Percentiles rank a stretch among this genome's conserved stretches.
Conservation (phyloP, 2,329 filamentous ascomycete genomes). For the Beauveria medogensis region DNA sequence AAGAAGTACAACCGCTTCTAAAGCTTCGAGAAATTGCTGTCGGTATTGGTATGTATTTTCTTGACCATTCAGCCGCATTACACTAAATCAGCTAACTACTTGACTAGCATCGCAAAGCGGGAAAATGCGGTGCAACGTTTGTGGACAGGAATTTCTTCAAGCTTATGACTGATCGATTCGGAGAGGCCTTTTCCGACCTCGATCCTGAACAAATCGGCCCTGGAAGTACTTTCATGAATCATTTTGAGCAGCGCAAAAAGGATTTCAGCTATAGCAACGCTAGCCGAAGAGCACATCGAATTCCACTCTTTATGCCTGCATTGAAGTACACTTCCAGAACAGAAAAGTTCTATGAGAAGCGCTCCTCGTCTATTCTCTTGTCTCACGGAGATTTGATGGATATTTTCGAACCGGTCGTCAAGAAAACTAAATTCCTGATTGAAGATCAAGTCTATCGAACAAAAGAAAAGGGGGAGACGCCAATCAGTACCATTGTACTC, state of each 20-base stretch:
- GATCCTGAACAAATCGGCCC: constrained; percentile 11
- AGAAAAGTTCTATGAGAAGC: not conserved
- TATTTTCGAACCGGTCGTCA: not conserved
- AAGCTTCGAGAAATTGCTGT: not conserved
- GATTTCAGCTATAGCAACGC: constrained; percentile 11
- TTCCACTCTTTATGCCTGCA: not conserved
- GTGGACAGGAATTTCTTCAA: constrained; percentile 13
- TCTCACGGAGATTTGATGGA: not conserved
- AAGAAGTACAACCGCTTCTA: not conserved
- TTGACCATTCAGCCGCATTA: too few species aligned
- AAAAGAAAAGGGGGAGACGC: not conserved
- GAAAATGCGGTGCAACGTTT: constrained; percentile 13
- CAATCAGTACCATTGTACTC: not conserved
- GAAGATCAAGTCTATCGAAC: not conserved
- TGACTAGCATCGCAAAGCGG: not conserved
- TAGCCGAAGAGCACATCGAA: not conserved
- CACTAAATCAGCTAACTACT: too few species aligned
- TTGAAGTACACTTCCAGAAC: not conserved
- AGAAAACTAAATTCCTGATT: not conserved
- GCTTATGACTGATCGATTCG: constrained; percentile 11
- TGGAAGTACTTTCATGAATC: constrained; percentile 14
- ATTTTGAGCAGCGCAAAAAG: constrained; percentile 14
- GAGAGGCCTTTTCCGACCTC: constrained; percentile 8
- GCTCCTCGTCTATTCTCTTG: not conserved
- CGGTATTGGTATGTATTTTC: not conserved